Percentiles rank a stretch among this genome's conserved stretches.
These are phyloP conservation scores for Thraustotheca clavata DNA, from an alignment of 352 stramenopile genomes.

Conservation along the genomic window DNA sequence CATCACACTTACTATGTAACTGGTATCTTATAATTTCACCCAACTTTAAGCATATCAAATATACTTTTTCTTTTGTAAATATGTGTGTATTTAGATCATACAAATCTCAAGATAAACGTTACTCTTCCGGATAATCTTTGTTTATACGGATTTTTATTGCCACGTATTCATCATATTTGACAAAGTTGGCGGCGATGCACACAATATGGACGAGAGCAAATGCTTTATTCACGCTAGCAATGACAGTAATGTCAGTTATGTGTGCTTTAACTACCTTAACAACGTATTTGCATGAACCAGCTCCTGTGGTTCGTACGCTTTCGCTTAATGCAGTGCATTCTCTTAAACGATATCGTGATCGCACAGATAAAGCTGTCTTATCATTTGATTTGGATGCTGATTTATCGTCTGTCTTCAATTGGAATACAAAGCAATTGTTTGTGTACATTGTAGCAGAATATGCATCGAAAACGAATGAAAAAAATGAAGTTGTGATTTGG, in stretches of 20 bases:
- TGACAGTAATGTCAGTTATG: conserved; percentile 66
- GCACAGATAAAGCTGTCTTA: conserved; percentile 67
- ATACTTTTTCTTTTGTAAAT: too few species aligned
- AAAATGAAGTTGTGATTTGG: conserved; percentile 82
- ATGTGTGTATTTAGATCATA: too few species aligned
- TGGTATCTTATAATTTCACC: too few species aligned
- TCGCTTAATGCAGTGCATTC: conserved; percentile 64
- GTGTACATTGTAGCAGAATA: conserved; percentile 84
- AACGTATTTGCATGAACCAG: conserved; percentile 53
- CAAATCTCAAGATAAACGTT: too few species aligned
- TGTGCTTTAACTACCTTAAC: conserved; percentile 61
- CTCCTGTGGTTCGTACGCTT: conserved; percentile 49
- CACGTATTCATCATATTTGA: conserved; percentile 8
- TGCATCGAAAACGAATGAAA: conserved; percentile 43
- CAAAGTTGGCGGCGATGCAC: conserved; percentile 44
- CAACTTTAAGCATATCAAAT: too few species aligned
- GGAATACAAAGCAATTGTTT: conserved; percentile 87
- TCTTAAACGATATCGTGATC: conserved; percentile 74
- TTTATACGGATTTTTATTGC: conserved; percentile 11
- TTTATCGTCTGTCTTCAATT: conserved; percentile 83
- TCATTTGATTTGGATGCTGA: conserved; percentile 78
- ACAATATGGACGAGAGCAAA: conserved; percentile 82
- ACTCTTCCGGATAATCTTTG: too few species aligned
- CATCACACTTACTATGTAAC: too few species aligned
- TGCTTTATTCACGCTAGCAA: conserved; percentile 71